A percentile compares a stretch with the other conserved stretches of the same genome.
Conservation (phyloP, 129 eudicot genomes). For the Apium graveolens region DNA sequence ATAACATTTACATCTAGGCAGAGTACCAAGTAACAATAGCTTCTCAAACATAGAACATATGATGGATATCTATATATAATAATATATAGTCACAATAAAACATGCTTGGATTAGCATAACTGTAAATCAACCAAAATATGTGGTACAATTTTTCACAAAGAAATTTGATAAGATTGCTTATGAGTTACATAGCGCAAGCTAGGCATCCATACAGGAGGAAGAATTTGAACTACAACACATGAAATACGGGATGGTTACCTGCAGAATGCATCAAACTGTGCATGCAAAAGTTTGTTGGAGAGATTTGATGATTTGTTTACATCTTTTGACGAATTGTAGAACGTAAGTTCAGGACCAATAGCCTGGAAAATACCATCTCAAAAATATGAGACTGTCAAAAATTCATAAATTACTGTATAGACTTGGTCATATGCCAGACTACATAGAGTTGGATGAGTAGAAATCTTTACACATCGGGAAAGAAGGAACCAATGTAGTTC, state of each 20-base stretch:
- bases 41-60: background rate
- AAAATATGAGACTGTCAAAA: constrained; percentile 15
- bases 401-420: background rate
- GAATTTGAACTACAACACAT: background rate
- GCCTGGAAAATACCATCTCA: constrained; percentile 43
- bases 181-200: background rate
- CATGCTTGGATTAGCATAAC: background rate
- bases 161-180: background rate
- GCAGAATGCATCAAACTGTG: constrained; percentile 87
- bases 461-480: background rate
- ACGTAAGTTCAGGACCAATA: constrained; percentile 96
- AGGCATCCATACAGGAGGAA: background rate
- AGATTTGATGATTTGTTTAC: constrained; percentile 49
- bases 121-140: background rate
- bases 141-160: background rate
- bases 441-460: background rate
- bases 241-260: constrained; percentile 43
- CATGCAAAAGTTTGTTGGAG: constrained; percentile 86
- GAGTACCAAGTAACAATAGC: background rate
- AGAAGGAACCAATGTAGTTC: background rate
- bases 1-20: background rate
- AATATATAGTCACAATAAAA: background rate
- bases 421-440: background rate
- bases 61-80: too few species aligned
- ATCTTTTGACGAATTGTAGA: constrained; percentile 71